Conservation (phyloP, 129 eudicot species). For the Calendula officinalis region DNA sequence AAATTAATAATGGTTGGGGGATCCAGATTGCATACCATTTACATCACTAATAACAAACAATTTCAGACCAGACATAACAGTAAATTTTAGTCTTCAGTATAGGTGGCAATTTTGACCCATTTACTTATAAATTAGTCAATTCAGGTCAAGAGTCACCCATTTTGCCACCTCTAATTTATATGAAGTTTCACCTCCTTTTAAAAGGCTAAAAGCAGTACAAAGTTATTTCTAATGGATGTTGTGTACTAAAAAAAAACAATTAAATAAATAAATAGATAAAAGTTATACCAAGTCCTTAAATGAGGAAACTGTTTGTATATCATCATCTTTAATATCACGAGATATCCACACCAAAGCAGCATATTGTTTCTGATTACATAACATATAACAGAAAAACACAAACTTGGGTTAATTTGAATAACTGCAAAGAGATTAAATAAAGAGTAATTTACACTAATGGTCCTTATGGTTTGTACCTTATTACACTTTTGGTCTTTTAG, state of each 20-base stretch:
- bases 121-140: neutral
- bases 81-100: neutral
- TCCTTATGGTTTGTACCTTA: no score
- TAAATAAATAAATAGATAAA: conserved; percentile 27
- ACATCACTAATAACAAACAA: neutral
- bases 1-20: neutral
- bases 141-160: neutral
- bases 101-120: neutral
- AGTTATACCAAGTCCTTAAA: conserved; percentile 60
- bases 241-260: neutral
- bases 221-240: neutral
- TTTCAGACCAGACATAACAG: neutral
- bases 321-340: conserved; percentile 60
- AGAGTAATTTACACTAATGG: no score
- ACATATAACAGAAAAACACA: neutral
- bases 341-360: conserved; percentile 98
- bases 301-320: conserved; percentile 53
- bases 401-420: neutral
- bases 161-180: neutral
- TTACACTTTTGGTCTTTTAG: no score
- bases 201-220: neutral
- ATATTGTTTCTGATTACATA: conserved; percentile 76
- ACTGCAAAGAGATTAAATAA: neutral
- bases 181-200: neutral
- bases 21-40: conserved; percentile 1